Conservation (phyloP, 257 asterid species). For the Solanum chaucha region DNA sequence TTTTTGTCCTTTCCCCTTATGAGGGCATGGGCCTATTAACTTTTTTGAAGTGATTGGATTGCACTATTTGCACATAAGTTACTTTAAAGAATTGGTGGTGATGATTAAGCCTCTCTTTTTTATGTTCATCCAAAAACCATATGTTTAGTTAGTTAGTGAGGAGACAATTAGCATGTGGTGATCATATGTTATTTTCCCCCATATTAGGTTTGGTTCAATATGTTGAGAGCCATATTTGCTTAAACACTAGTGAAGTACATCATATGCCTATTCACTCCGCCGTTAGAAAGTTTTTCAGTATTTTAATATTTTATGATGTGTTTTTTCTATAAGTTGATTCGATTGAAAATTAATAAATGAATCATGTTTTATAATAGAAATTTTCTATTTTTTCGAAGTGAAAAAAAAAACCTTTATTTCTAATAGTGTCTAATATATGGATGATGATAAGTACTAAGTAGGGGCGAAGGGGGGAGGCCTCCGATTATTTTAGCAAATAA, state of each 20-base stretch:
- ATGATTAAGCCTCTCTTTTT: neutral
- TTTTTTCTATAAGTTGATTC: neutral
- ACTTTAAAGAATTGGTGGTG: neutral
- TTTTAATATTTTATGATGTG: neutral
- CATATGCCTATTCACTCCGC: neutral
- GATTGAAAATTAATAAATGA: neutral
- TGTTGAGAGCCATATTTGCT: neutral
- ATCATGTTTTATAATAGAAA: neutral
- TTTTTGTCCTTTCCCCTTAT: neutral
- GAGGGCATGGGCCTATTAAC: neutral
- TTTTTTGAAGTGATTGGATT: neutral
- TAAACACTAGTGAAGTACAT: neutral
- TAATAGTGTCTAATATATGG: neutral
- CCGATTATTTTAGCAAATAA: neutral
- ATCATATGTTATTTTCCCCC: neutral
- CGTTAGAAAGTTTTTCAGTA: neutral
- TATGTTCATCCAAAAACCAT: neutral
- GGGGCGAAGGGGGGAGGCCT: neutral
- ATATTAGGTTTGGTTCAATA: neutral
- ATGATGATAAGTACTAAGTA: neutral
- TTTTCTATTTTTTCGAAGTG: rapidly evolving
- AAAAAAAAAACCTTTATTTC: rapidly evolving
- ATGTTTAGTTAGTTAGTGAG: neutral
- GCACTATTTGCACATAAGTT: neutral
- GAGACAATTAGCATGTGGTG: neutral